Evolutionary conservation across 2,329 filamentous ascomycete genomes (phyloP).

Genomic region (Aspergillus ustus): DNA sequence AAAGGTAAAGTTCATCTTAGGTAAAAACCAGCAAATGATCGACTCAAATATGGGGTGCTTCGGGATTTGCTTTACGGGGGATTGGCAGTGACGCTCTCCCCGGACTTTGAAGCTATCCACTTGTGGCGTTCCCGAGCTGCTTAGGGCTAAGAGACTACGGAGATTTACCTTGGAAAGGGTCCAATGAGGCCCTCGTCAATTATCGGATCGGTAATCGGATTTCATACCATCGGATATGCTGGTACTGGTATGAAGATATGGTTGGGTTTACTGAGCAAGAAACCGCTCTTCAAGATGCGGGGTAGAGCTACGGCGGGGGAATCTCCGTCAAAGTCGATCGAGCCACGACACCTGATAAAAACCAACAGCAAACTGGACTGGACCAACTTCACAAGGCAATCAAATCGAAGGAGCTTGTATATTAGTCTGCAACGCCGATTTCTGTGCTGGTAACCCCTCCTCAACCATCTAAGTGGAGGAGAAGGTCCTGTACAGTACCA

Average conservation of each 20-base stretch:
- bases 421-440: background rate
- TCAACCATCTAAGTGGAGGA: background rate
- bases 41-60: background rate
- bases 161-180: background rate
- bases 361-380: background rate
- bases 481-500: background rate
- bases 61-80: background rate
- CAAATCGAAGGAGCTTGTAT: background rate
- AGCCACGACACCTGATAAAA: background rate
- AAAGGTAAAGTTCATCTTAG: background rate
- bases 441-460: background rate
- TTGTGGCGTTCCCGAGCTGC: background rate
- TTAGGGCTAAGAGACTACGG: background rate
- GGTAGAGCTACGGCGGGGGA: background rate
- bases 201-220: background rate
- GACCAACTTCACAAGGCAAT: background rate
- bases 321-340: background rate
- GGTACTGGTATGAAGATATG: background rate
- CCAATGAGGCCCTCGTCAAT: background rate
- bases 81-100: background rate
- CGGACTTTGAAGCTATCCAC: background rate
- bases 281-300: background rate
- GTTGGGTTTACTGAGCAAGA: background rate
- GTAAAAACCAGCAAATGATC: background rate
- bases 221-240: background rate